Evolutionary conservation across 768 basidiomycete genomes (phyloP).

Genomic region (Asterophora parasitica): DNA sequence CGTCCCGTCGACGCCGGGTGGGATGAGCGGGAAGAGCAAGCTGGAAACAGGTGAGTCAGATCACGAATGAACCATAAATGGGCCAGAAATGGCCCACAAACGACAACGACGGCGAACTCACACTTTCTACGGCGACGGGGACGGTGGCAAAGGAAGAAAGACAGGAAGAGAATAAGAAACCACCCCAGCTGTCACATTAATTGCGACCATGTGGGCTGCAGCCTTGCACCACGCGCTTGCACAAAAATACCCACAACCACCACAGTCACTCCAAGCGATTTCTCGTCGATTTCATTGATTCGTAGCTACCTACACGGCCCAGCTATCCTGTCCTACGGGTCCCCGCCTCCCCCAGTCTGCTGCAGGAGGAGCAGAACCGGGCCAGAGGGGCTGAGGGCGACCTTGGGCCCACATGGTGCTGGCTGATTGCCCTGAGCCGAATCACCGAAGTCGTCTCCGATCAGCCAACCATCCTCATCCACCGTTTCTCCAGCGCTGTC

Average conservation of each 20-base stretch:
- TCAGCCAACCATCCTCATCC: conserved; percentile 1
- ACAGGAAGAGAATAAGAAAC: conserved; percentile 17
- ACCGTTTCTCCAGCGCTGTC: conserved; percentile 26
- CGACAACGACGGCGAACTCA: neutral
- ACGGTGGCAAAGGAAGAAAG: conserved; percentile 24
- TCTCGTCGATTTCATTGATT: too few relatives aligned
- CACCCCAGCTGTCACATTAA: conserved; percentile 17
- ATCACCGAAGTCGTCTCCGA: neutral
- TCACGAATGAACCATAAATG: too few relatives aligned
- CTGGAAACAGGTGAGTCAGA: neutral
- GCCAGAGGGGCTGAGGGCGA: too few relatives aligned
- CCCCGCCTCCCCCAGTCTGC: neutral
- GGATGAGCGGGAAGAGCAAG: conserved; percentile 1
- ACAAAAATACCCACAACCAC: conserved; percentile 3
- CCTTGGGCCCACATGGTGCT: too few relatives aligned
- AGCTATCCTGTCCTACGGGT: neutral
- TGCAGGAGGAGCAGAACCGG: too few relatives aligned
- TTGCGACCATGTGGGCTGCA: conserved; percentile 12
- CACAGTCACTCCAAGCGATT: too few relatives aligned
- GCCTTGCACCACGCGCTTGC: conserved; percentile 6
- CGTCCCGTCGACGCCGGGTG: conserved; percentile 25
- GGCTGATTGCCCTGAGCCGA: conserved; percentile 9
- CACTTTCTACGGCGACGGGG: conserved; percentile 15
- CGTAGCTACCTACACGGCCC: neutral
- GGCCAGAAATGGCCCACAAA: neutral